Percentiles rank a stretch among this genome's conserved stretches.
phyloP scores from a whole-genome alignment of 2,329 filamentous ascomycete genomes.

The Fusarium brachygibbosum region DNA sequence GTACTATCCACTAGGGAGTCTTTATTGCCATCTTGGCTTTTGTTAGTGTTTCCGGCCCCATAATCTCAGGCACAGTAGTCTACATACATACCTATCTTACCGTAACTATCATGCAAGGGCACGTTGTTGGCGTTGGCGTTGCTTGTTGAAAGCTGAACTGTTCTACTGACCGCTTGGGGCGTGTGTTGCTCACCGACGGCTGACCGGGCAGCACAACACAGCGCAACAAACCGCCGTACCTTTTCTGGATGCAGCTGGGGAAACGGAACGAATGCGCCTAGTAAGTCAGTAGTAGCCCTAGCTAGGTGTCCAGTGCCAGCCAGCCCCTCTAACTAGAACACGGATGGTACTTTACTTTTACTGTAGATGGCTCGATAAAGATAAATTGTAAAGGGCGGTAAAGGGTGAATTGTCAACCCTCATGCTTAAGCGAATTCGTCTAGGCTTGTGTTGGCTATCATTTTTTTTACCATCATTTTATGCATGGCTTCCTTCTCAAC shows the following conservation, averaged over 20 bases:
- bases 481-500: conserved; percentile 15
- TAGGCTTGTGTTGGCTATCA: conserved; percentile 5
- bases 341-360: neutral
- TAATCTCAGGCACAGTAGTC: conserved; percentile 46
- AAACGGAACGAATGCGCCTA: conserved; percentile 3
- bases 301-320: neutral
- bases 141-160: conserved; percentile 33
- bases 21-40: conserved; percentile 33
- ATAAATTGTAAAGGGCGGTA: conserved; percentile 30
- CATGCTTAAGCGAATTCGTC: conserved; percentile 25
- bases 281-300: neutral
- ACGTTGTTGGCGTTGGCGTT: conserved; percentile 24
- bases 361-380: conserved; percentile 19
- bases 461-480: conserved; percentile 1
- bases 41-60: conserved; percentile 11
- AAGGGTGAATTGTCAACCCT: conserved; percentile 22
- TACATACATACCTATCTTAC: conserved; percentile 20
- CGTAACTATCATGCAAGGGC: conserved; percentile 43
- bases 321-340: neutral
- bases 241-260: conserved; percentile 11
- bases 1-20: conserved; percentile 24
- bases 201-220: conserved; percentile 24
- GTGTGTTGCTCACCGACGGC: conserved; percentile 28
- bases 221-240: conserved; percentile 7
- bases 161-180: conserved; percentile 31